A percentile compares a stretch with the other conserved stretches of the same genome.
Evolutionary conservation across 805 yeast genomes (phyloP).

Genomic region (Citeromyces nyonsensis): DNA sequence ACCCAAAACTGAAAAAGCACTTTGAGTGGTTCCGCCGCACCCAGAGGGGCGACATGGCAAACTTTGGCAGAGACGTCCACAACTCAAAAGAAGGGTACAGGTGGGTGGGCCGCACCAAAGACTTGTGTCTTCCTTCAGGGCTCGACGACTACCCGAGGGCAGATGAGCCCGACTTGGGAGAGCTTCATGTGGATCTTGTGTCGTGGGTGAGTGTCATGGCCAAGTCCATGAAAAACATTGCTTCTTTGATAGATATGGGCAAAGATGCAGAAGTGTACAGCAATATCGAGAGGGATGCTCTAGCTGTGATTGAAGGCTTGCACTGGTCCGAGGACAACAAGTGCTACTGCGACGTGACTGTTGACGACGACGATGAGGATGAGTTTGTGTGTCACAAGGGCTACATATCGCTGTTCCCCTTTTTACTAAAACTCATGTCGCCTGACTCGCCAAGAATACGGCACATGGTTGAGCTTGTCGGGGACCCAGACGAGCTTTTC

Average conservation of each 20-base stretch:
- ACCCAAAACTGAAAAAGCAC: constrained; percentile 64
- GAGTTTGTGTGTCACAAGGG: constrained; percentile 76
- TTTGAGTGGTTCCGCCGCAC: constrained; percentile 76
- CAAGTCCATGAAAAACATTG: constrained; percentile 60
- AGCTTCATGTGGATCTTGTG: constrained; percentile 76
- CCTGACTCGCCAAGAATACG: constrained; percentile 27
- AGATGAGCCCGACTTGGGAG: constrained; percentile 68
- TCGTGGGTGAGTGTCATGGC: constrained; percentile 95
- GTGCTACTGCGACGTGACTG: constrained; percentile 72
- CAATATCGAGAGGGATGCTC: constrained; percentile 36
- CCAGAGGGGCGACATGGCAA: constrained; percentile 61
- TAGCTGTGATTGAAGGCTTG: constrained; percentile 47
- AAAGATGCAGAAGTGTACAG: constrained; percentile 45
- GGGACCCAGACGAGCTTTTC: constrained; percentile 67
- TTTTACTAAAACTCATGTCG: constrained; percentile 52
- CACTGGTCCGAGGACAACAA: constrained; percentile 67
- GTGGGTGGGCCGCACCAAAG: constrained; percentile 85
- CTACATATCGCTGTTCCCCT: constrained; percentile 77
- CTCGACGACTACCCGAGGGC: constrained; percentile 92
- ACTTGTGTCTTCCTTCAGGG: constrained; percentile 86
- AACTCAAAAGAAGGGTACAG: constrained; percentile 55
- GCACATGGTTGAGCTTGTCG: constrained; percentile 36
- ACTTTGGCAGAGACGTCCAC: constrained; percentile 45
- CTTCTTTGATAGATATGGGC: constrained; percentile 38
- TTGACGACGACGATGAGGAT: constrained; percentile 57